These are phyloP conservation scores for Kodamaea suecica DNA, from an alignment of 1,139 yeast genomes.

Conservation along the genomic window DNA sequence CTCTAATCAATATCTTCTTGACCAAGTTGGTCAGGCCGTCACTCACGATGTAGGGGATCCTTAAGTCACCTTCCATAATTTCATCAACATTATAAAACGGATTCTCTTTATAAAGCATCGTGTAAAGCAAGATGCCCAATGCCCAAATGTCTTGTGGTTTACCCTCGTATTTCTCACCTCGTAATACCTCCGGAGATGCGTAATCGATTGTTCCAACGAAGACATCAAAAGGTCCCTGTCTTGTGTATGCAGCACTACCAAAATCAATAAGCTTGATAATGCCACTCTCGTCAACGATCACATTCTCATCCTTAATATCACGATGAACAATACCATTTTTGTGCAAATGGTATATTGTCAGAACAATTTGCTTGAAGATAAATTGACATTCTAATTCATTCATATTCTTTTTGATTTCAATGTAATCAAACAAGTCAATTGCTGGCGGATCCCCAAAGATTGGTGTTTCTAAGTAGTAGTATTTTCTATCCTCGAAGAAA, in stretches of 20 bases:
- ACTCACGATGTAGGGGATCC: conserved; percentile 62
- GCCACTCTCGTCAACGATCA: conserved; percentile 78
- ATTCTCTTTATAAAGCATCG: conserved; percentile 88
- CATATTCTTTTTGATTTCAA: conserved; percentile 81
- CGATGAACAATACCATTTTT: conserved; percentile 86
- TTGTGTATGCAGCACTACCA: conserved; percentile 89
- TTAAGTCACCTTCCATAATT: conserved; percentile 83
- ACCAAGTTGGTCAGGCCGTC: conserved; percentile 60
- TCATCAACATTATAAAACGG: conserved; percentile 95
- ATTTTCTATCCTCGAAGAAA: conserved; percentile 86
- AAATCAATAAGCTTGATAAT: conserved; percentile 85
- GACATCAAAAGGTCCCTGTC: conserved; percentile 92
- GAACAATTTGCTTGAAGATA: conserved; percentile 75
- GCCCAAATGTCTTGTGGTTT: conserved; percentile 98
- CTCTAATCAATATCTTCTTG: conserved; percentile 60
- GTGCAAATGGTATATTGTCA: conserved; percentile 79
- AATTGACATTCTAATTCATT: conserved; percentile 69
- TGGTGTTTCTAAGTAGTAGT: conserved; percentile 86
- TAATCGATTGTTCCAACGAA: conserved; percentile 97
- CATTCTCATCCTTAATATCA: conserved; percentile 92
- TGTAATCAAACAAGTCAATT: conserved; percentile 85
- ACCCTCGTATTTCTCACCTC: conserved; percentile 87
- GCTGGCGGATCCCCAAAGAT: conserved; percentile 88
- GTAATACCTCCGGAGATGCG: conserved; percentile 93
- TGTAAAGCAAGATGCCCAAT: conserved; percentile 81